These are phyloP conservation scores for Yarrowia deformans DNA, from an alignment of 805 yeast genomes.

Conservation along the genomic window DNA sequence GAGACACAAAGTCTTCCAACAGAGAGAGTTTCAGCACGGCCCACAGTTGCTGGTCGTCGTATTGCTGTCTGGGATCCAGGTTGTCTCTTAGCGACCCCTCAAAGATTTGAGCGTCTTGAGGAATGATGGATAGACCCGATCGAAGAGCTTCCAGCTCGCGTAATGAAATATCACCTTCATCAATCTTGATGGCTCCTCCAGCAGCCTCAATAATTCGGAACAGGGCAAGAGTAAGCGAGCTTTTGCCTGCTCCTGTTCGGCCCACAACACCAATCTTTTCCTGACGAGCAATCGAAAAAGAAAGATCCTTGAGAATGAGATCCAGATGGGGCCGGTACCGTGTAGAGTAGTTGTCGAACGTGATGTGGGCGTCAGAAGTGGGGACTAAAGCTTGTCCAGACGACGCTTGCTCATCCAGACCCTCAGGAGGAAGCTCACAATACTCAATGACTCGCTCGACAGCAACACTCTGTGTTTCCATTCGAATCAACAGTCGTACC, in stretches of 20 bases:
- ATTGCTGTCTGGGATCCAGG: slow-evolving; percentile 73
- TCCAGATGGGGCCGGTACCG: slow-evolving; percentile 72
- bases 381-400: slow-evolving; percentile 55
- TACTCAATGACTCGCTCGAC: slow-evolving; percentile 75
- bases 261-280: slow-evolving; percentile 89
- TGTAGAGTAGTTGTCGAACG: slow-evolving; percentile 64
- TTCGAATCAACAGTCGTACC: slow-evolving; percentile 48
- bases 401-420: not conserved
- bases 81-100: slow-evolving; percentile 79
- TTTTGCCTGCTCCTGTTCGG: slow-evolving; percentile 89
- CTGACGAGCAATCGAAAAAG: slow-evolving; percentile 58
- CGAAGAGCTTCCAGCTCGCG: slow-evolving; percentile 75
- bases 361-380: slow-evolving; percentile 75
- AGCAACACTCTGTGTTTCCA: slow-evolving; percentile 57
- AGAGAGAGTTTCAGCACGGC: slow-evolving; percentile 65
- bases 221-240: slow-evolving; percentile 74
- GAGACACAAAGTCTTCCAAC: slow-evolving; percentile 59
- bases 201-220: slow-evolving; percentile 70
- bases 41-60: slow-evolving; percentile 68
- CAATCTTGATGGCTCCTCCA: slow-evolving; percentile 64
- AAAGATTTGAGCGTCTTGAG: slow-evolving; percentile 88
- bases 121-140: slow-evolving; percentile 76
- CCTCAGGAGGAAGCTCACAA: slow-evolving; percentile 63
- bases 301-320: slow-evolving; percentile 64
- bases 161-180: slow-evolving; percentile 68